Evolutionary conservation across 352 stramenopile genomes (phyloP), one percentile per base, ranked within the genome.

Genomic region (Pythium angustatum): DNA sequence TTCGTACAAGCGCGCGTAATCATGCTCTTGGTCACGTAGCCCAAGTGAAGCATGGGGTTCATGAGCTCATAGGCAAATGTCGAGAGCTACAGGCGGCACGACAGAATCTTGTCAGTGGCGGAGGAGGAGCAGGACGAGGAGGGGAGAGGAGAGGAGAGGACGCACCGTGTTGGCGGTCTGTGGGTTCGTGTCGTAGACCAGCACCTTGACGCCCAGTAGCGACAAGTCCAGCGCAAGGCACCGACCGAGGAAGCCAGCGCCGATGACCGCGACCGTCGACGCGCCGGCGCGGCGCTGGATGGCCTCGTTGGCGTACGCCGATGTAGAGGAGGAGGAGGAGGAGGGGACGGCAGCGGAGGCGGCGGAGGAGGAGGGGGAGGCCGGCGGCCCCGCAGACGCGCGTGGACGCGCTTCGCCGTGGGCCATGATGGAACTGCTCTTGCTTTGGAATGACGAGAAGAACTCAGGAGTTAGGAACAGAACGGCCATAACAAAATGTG

Each of bases 1-100:
- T 82, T 78, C 22, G 64, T 50, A 61, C 79, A 87, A 0, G 79
- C 81, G 26, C 80, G 72, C 12, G 78, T 88, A 51, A 89, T 62
- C 79, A 92, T 88, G 62, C 73, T 81, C 72, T 90, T 87, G 66
- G 81, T 88, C 27, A 90, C 81, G 74, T 90, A 92, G 27, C 83
- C 83, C 21, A 92, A 72, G 56, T 88, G 79, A 58, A 87, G 67
- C 67, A 92, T 69, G 56, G 83, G 83, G 41, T 86, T 83, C 45
- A 92, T 69, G 58, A 87, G 66, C 54, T 89, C 81, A 47, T 84
- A 87, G 49, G 77, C 77, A 51, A 78, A 86, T 15, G 78, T 72
- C 28, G 78, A 78, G 8, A 89, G 60, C 80, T 89, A 52, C 27
- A n/a, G n/a, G n/a, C n/a, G n/a, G n/a, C n/a, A n/a, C n/a, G n/a